A percentile compares a stretch with the other conserved stretches of the same genome.
Conservation (phyloP, 768 basidiomycete genomes). For the Phylloporus sp. region DNA sequence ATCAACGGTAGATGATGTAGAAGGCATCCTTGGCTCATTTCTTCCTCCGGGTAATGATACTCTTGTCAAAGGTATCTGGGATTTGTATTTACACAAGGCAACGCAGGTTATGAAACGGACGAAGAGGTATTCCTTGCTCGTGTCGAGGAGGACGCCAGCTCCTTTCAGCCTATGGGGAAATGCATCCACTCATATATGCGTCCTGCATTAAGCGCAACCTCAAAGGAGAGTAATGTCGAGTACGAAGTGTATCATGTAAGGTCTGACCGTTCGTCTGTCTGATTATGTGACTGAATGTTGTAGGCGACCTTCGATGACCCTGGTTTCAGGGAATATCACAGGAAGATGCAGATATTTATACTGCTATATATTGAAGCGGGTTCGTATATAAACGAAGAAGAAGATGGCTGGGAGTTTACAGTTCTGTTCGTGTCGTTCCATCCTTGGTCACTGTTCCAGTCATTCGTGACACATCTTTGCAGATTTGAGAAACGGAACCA, state of each 20-base stretch:
- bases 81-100: background rate
- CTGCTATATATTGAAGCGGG: conserved; percentile 94
- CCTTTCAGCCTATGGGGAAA: conserved; percentile 75
- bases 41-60: conserved; percentile 65
- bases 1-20: conserved; percentile 83
- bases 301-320: conserved; percentile 82
- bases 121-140: conserved; percentile 61
- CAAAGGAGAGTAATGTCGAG: conserved; percentile 56
- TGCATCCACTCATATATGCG: conserved; percentile 75
- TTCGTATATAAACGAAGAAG: conserved; percentile 90
- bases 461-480: conserved; percentile 5
- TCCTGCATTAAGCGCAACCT: conserved; percentile 40
- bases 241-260: conserved; percentile 92
- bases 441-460: background rate
- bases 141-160: conserved; percentile 73
- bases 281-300: conserved; percentile 1
- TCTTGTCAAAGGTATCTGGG: background rate
- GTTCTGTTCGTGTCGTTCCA: conserved; percentile 62
- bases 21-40: conserved; percentile 68
- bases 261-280: conserved; percentile 7
- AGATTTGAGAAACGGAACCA: conserved; percentile 86
- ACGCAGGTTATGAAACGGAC: conserved; percentile 65
- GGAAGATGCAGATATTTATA: conserved; percentile 91
- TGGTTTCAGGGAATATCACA: conserved; percentile 89
- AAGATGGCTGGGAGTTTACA: conserved; percentile 91